Base-by-base conservation (phyloP, 495 filamentous ascomycete species). In the Aspergillus sclerotiicarbonarius region DNA sequence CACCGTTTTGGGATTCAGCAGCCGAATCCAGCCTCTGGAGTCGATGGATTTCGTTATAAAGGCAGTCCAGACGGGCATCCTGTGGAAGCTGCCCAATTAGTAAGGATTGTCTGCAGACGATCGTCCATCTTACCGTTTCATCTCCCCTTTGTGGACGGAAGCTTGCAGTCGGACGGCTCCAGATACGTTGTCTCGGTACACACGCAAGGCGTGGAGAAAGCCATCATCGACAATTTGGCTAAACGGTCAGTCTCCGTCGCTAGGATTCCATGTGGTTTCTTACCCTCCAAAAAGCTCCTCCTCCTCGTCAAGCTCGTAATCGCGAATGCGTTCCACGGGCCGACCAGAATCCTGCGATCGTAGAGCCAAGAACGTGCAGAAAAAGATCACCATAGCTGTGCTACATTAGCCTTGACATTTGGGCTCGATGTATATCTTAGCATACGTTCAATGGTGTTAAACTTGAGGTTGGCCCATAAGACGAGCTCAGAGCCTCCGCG, bases 321-420 rank as follows among this genome's bases (percentile, higher is more conserved):
- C 88, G 19, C 75, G 71, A 4, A 84, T 78, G 21, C 73, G 68
- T 21, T 78, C 60, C 20, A 80, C 76, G 1, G 79, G 74, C 2
- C 76, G 82, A 54, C 77, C 72, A 21, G 66, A 67, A 62, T 90
- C 90, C 49, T 90, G 83, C 13, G 83, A 80, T 65, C 90, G 90
- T 56, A 96, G 79, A 0, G 88, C 85, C 25, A 90, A 71, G 62
- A 93, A 89, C 0, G 86, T 84, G 70, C 83, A 87, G 68, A 88
- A 89, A 68, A 96, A 94, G 1, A 90, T 73, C 12, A 91, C 88
- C 84, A 96, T 84, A 57, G 74, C 84, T 86, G 31, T 56, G 1
- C 25, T 30, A 0, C n/a, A 51, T 65, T 44, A 69, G 57, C 41
- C 56, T 39, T 53, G n/a, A 45, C 15, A 29, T 12, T 4, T 32